Evolutionary conservation across 768 basidiomycete genomes (phyloP), one percentile per base, ranked within the genome.

Genomic region (Podaxis sp.): DNA sequence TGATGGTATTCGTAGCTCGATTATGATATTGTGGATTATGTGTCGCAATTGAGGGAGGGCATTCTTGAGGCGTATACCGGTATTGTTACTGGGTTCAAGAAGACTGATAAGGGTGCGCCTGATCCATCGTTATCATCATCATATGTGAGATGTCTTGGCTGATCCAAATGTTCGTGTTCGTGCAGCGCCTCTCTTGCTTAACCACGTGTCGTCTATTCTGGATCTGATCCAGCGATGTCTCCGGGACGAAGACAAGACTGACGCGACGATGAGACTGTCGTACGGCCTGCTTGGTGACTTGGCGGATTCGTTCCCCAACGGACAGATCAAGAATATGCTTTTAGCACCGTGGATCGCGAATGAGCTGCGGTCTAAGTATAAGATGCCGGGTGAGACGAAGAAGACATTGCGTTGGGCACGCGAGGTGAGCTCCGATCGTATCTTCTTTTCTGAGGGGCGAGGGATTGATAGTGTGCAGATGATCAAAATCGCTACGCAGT

Each of bases 1-100:
- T 52, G 36, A 21, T 21, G 36, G 27, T 14, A 5, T 64, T 64
- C 10, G 9, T 62, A 83, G 92, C 84, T 89, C 37, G 92, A 95
- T 70, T 91, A 87, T 65, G 94, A 96, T 63, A 83, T 95, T 59
- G 82, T 95, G 59, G 97, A 99, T 65, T 98, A 98, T 69, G 93
- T 96, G 48, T 82, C 85, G 56, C 85, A 85, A 56, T 81, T 99
- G 59, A 86, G 97, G 38, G 97, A 98, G 68, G 94, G 94, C 48
- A 98, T 99, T 65, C 77, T 98, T 35, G 97, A 99, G 72, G 96
- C 97, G 2, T 98, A 97, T 68, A 96, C 92, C 4, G 95, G 96
- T 25, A 89, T 99, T 64, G 87, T 98, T 62, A 89, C 92, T 38
- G 95, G 91, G 0, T 77, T 98, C 69, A 95, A 95, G 79, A 87